A percentile compares a stretch with the other conserved stretches of the same genome.
These are phyloP conservation scores for Aureobasidium sp. DNA, from an alignment of 2,329 filamentous ascomycete genomes.

Conservation along the genomic window DNA sequence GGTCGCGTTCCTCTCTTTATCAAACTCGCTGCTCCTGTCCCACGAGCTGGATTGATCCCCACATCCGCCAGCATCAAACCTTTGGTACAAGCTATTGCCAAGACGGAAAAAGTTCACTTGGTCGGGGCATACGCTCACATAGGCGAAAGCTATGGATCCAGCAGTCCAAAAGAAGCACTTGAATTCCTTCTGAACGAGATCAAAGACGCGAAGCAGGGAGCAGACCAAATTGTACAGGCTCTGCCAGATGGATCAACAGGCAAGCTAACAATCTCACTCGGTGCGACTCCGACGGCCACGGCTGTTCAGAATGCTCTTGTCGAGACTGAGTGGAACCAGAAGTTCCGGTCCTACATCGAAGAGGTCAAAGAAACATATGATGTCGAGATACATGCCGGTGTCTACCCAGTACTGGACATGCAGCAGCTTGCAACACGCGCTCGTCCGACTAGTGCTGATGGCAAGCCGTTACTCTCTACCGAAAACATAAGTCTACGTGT, in stretches of 20 bases:
- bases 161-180: conserved; percentile 49
- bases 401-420: conserved; percentile 67
- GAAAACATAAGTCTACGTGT: conserved; percentile 57
- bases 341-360: conserved; percentile 26
- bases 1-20: conserved; percentile 51
- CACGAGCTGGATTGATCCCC: conserved; percentile 58
- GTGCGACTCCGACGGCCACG: conserved; percentile 66
- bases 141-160: conserved; percentile 58
- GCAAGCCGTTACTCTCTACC: conserved; percentile 31
- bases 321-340: conserved; percentile 32
- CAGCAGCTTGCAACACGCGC: conserved; percentile 71
- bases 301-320: conserved; percentile 51
- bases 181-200: conserved; percentile 53
- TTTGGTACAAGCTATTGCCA: conserved; percentile 42
- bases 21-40: conserved; percentile 66
- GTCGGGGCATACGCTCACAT: conserved; percentile 65
- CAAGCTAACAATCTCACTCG: conserved; percentile 55
- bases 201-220: conserved; percentile 41
- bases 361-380: conserved; percentile 26
- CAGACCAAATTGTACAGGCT: conserved; percentile 25
- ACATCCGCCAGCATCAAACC: conserved; percentile 37
- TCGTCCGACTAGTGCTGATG: conserved; percentile 30
- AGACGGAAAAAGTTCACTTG: conserved; percentile 37
- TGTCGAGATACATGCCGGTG: conserved; percentile 66
- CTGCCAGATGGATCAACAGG: conserved; percentile 9